These are phyloP conservation scores for Lotus japonicus DNA, from an alignment of 306 rosid genomes.

Conservation along the genomic window DNA sequence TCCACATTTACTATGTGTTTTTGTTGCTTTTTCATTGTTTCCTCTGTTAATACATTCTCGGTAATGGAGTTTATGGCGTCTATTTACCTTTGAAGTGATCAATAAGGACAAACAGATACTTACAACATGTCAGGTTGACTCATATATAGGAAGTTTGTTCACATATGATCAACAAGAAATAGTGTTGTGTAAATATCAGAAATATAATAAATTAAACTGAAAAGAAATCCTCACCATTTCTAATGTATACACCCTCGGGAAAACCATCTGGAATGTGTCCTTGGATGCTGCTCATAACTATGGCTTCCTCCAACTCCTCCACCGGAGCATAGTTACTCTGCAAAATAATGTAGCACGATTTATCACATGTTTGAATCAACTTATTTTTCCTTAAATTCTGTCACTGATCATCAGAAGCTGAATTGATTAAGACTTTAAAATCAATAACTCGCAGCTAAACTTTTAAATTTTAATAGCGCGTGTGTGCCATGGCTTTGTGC, in stretches of 20 bases:
- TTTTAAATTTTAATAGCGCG: too few species aligned
- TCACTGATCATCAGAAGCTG: too few species aligned
- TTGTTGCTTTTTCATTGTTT: background rate
- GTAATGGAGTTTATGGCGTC: background rate
- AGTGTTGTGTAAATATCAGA: too few species aligned
- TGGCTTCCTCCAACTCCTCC: slow-evolving; percentile 46
- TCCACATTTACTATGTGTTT: background rate
- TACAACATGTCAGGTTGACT: background rate
- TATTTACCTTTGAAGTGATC: background rate
- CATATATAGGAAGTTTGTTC: background rate
- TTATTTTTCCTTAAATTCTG: too few species aligned
- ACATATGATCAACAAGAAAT: background rate
- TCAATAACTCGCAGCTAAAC: too few species aligned
- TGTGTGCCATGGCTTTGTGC: too few species aligned
- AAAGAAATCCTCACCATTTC: slow-evolving; percentile 46
- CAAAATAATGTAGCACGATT: background rate
- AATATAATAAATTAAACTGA: background rate
- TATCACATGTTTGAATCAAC: too few species aligned
- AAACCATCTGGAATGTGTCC: slow-evolving; percentile 52
- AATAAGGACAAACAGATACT: background rate
- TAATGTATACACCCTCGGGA: slow-evolving; percentile 54
- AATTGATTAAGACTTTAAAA: too few species aligned
- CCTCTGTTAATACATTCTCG: background rate
- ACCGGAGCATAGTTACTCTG: slow-evolving; percentile 55
- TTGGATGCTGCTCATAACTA: slow-evolving; percentile 24